phyloP scores from a whole-genome alignment of 148 eudicot species.

The Chenopodium suecicum region DNA sequence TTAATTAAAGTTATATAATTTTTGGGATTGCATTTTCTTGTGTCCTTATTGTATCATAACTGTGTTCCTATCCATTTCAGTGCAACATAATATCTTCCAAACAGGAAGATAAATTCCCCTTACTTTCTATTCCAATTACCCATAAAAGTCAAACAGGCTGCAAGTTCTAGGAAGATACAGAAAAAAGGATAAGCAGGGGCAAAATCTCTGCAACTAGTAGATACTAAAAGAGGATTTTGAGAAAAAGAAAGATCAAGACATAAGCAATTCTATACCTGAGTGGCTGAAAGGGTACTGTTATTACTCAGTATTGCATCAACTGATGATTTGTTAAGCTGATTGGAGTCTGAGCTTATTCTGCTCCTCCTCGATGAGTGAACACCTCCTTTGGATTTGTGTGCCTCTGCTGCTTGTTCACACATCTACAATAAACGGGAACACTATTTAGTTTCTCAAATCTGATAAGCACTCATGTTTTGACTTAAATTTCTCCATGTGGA shows the following conservation, averaged over 20 bases:
- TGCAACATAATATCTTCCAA: background rate
- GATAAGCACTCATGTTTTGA: background rate
- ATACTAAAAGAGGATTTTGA: background rate
- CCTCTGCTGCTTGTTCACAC: constrained; percentile 99
- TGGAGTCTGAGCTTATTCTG: constrained; percentile 59
- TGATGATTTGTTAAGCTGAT: constrained; percentile 67
- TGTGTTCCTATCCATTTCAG: too few species aligned
- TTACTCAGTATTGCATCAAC: constrained; percentile 84
- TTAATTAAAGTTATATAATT: too few species aligned
- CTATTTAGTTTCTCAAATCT: constrained; percentile 4
- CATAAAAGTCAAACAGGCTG: background rate
- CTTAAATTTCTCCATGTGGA: background rate
- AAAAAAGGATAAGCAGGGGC: background rate
- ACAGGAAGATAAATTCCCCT: background rate
- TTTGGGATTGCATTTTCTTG: too few species aligned
- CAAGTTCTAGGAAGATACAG: background rate
- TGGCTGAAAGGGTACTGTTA: constrained; percentile 36
- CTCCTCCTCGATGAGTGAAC: constrained; percentile 67
- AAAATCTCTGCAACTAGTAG: background rate
- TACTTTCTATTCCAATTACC: background rate
- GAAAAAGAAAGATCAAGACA: constrained; percentile 2
- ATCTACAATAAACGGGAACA: constrained; percentile 47
- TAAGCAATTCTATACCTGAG: constrained; percentile 53
- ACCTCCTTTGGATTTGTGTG: constrained; percentile 91
- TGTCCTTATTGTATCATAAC: too few species aligned